Base-by-base conservation (phyloP, 495 filamentous ascomycete species). In the Aspergillus steynii region DNA sequence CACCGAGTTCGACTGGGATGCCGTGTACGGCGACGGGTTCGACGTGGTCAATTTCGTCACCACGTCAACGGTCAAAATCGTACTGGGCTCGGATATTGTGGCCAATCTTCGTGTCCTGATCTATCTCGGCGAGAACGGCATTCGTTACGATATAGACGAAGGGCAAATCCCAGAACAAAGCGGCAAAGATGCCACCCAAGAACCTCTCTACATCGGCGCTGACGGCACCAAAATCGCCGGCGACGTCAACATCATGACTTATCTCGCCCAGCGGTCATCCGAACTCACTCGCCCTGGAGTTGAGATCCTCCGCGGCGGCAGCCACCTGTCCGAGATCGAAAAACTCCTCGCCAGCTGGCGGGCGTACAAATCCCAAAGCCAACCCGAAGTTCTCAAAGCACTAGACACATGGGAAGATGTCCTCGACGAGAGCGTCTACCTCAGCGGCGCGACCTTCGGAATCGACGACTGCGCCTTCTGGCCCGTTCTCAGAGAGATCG, bases 11-110 rank as follows among this genome's bases (percentile, higher is more conserved):
- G 85, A 92, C 65, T 97, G 95, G 96, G 80, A 87, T 26, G 78
- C 73, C 1, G 70, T 81, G 14, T 99, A 99, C 65, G 96, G 94
- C 1, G 60, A 59, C 0, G 95, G 95, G 1, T 97, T 93, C 58
- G 89, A 98, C 67, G 92, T 97, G 1, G 81, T 99, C 52, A 92
- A 99, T 65, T 83, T 90, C 66, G 73, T 80, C 7, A 79, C 74
- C 27, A 75, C 82, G 2, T 77, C 76, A 32, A 73, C 83, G 10
- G 77, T 82, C 10, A 78, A 81, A 37, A 68, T 91, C 5, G 80
- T 80, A 57, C 66, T 83, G 1, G 81, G 83, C 37, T 66, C 74
- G 0, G 84, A 90, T 53, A 48, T 61, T 0, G 68, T 91, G 20
- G 77, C 80, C 3, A 87, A 90, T 60, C 66, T 84, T 62, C 76